Base-by-base conservation (phyloP, 2,329 filamentous ascomycete genomes). In the Cladosporium sp. region DNA sequence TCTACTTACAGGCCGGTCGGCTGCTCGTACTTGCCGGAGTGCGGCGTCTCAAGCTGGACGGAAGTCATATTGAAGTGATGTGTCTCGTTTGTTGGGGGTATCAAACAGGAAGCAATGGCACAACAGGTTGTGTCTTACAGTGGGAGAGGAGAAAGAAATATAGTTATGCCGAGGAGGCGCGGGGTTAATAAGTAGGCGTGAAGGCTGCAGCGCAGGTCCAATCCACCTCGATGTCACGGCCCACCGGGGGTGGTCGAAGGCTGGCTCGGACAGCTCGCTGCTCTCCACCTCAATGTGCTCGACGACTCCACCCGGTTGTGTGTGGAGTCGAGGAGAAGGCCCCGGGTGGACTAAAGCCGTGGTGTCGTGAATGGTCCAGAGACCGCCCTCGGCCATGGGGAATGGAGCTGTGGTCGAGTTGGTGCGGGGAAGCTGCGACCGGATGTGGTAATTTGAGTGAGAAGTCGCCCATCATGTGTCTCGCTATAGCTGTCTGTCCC, bases 1-100 rank as follows among this genome's bases (percentile, higher is more conserved):
- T 46, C 32, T 21, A 82, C 82, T 79, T 78, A 84, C 82, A 84
- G 79, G 72, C 82, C 82, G 63, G 80, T 84, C 66, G 82, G 83
- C 79, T 84, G 83, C 62, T 81, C 79, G 71, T 83, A 84, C 75
- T 84, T 82, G 77, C 82, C 89, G 72, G 87, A 86, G 71, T 86
- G 68, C 66, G 90, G 89, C 72, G 89, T 91, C 81, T 88, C 86
- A 74, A 92, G 84, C 77, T 89, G 84, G 69, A 84, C 79, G 64
- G 83, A 83, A 73, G 71, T 79, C 71, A 73, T 73, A 68, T 73
- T 64, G 48, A 46, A 54, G 54, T 60, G 59, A 32, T 62, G 32
- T 53, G 26, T 48, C 26, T 60, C 46, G 58, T 34, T 46, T 64
- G 53, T 30, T 66, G 64, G 43, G 39, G 25, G 23, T 39, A 59